Conservation (phyloP, 208 protist genomes). For the Vickermania ingenoplastis region DNA sequence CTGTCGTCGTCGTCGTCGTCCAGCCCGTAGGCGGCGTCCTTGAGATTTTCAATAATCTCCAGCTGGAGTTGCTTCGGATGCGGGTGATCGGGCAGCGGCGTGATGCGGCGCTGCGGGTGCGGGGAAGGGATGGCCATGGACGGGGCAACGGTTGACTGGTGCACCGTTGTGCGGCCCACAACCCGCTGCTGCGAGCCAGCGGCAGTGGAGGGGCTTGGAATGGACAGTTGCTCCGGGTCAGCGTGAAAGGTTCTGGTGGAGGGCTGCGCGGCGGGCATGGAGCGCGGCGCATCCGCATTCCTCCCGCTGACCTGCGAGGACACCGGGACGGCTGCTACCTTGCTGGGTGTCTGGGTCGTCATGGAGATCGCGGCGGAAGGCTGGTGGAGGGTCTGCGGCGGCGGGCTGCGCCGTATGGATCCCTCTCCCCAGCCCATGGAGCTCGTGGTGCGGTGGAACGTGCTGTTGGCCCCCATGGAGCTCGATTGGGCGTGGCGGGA, state of each 20-base stretch:
- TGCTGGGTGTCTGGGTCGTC: too few relatives aligned
- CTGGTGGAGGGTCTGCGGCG: too few relatives aligned
- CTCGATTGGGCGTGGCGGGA: too few relatives aligned
- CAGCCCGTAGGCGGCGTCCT: not conserved
- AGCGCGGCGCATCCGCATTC: not conserved
- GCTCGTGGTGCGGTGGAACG: too few relatives aligned
- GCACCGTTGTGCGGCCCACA: not conserved
- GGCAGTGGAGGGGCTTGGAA: not conserved
- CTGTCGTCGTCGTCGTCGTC: conserved; percentile 5
- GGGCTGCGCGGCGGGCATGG: not conserved
- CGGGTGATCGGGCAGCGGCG: not conserved
- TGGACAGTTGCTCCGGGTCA: not conserved
- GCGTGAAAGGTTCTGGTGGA: not conserved
- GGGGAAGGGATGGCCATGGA: too few relatives aligned
- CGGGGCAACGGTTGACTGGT: not conserved
- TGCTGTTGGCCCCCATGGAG: too few relatives aligned
- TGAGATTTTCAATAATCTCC: not conserved
- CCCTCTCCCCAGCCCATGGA: too few relatives aligned
- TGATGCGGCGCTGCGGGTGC: too few relatives aligned
- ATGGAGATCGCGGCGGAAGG: too few relatives aligned
- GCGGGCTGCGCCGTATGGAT: too few relatives aligned
- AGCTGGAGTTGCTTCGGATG: not conserved
- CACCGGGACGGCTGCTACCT: too few relatives aligned
- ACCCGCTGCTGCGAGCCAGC: not conserved
- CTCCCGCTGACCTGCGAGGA: too few relatives aligned